Base-by-base conservation (phyloP, 2,329 filamentous ascomycete genomes). In the Helotiales sp. region DNA sequence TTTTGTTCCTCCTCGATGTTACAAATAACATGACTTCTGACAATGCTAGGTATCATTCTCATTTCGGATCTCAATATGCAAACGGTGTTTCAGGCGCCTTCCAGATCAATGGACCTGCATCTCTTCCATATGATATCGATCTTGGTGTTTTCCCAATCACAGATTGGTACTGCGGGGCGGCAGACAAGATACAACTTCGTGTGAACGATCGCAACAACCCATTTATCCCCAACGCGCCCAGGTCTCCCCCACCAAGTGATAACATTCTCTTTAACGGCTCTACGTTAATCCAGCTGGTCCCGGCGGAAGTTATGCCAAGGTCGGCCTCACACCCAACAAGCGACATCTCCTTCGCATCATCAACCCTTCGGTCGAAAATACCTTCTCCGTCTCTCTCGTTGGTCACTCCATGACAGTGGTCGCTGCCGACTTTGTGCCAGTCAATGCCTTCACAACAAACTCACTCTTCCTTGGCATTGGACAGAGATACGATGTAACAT, bases 351-450 rank as follows among this genome's bases (percentile, higher is more conserved):
- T 86, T 37, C 76, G 83, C 1, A 71, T 86, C 2, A 75, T 85
- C 64, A 85, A 85, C 69, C 78, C 75, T n/a, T 82, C 67, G 71
- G 77, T 87, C 7, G 70, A 70, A 37, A 79, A 79, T 30, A 77
- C 77, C 63, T 80, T 82, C 70, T 74, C 75, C 20, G 78, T 86
- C 71, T 79, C 77, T 50, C 83, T 86, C 63, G 84, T 86, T 72
- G 82, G 84, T 66, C 87, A 89, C 37, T 52, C 32, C 3, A 72
- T 86, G 1, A 89, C 88, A 0, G 85, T 84, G 5, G 81, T 92
- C 58, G 88, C 89, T 78, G 91, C 91, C 74, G 82, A 89, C 54
- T 75, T 82, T 11, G 85, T 89, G 0, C 85, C 86, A 1, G 81
- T 89, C 85, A 11, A 80, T 3, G 88, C 89, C 0, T 91, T 90